Percentiles rank a stretch among this genome's conserved stretches.
phyloP scores from a whole-genome alignment of 371 early-diverging fungal genomes.

The Rhizopus stolonifer region DNA sequence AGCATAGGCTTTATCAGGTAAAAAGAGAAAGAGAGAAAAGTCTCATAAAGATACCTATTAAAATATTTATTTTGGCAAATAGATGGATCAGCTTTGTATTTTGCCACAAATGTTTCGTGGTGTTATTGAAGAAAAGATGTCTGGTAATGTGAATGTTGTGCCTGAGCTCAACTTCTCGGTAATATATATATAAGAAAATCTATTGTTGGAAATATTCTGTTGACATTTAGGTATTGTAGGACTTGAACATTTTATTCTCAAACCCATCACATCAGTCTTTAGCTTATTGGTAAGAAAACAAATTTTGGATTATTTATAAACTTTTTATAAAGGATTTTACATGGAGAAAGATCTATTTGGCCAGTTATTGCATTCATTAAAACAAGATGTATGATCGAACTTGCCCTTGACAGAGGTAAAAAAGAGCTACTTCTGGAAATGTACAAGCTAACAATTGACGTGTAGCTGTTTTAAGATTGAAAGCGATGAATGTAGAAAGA shows the following conservation, averaged over 20 bases:
- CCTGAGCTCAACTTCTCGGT: conserved; percentile 51
- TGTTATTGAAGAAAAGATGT: conserved; percentile 62
- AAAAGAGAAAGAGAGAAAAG: not conserved
- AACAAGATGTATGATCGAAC: conserved; percentile 74
- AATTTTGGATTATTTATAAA: not conserved
- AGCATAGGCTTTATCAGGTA: conserved; percentile 58
- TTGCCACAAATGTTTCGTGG: conserved; percentile 58
- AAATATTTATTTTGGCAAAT: not conserved
- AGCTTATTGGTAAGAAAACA: conserved; percentile 58
- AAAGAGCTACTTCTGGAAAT: not conserved
- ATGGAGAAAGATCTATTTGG: conserved; percentile 86
- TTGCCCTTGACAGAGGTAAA: conserved; percentile 65
- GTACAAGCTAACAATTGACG: not conserved
- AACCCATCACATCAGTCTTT: conserved; percentile 72
- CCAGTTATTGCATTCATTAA: conserved; percentile 72
- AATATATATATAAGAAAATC: conserved; percentile 11
- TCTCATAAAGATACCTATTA: not conserved
- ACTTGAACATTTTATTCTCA: conserved; percentile 71
- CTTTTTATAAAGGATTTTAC: conserved; percentile 51
- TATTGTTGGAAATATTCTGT: too few relatives aligned
- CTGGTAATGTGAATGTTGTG: conserved; percentile 69
- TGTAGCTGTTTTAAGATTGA: conserved; percentile 39
- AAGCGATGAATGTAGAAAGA: conserved; percentile 39
- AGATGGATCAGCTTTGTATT: conserved; percentile 54
- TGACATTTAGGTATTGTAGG: conserved; percentile 30